phyloP scores from a whole-genome alignment of 495 filamentous ascomycete species.

The Penicillium riverlandense region DNA sequence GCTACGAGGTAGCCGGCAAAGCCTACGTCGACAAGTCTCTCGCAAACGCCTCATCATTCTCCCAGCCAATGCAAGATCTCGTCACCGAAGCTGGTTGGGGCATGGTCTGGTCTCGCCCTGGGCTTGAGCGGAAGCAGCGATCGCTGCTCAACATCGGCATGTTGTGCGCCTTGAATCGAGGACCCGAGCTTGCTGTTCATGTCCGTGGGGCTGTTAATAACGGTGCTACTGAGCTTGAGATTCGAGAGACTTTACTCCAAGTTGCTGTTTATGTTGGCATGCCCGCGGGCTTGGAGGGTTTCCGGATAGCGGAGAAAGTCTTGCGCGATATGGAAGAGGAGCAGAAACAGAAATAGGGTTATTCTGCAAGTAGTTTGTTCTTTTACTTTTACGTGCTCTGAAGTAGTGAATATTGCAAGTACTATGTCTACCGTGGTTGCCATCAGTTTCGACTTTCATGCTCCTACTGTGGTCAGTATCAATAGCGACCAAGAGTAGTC shows the following conservation, averaged over 20 bases:
- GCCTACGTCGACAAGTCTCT: slow-evolving; percentile 15
- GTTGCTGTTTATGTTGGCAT: slow-evolving; percentile 48
- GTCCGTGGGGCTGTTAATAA: slow-evolving; percentile 49
- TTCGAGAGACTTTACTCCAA: slow-evolving; percentile 48
- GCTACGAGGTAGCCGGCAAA: slow-evolving; percentile 34
- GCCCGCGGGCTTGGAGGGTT: slow-evolving; percentile 47
- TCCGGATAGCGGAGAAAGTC: too few species aligned
- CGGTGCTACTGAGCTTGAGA: slow-evolving; percentile 44
- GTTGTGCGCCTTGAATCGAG: slow-evolving; percentile 44
- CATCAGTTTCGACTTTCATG: too few species aligned
- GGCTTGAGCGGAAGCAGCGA: slow-evolving; percentile 37
- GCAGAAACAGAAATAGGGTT: too few species aligned
- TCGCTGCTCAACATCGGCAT: slow-evolving; percentile 39
- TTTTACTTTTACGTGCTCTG: too few species aligned
- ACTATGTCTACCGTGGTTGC: too few species aligned
- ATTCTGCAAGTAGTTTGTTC: too few species aligned
- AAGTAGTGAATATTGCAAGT: too few species aligned
- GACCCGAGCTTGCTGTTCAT: slow-evolving; percentile 46
- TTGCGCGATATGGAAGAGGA: too few species aligned
- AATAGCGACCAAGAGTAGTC: too few species aligned
- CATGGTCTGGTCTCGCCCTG: slow-evolving; percentile 40
- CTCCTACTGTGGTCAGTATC: too few species aligned
- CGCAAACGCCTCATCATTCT: slow-evolving; percentile 20
- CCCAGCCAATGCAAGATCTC: slow-evolving; percentile 30
- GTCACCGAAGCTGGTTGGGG: slow-evolving; percentile 44